Evolutionary conservation across 108 stramenopile genomes (phyloP).

Genomic region (Cyclotella cryptica): DNA sequence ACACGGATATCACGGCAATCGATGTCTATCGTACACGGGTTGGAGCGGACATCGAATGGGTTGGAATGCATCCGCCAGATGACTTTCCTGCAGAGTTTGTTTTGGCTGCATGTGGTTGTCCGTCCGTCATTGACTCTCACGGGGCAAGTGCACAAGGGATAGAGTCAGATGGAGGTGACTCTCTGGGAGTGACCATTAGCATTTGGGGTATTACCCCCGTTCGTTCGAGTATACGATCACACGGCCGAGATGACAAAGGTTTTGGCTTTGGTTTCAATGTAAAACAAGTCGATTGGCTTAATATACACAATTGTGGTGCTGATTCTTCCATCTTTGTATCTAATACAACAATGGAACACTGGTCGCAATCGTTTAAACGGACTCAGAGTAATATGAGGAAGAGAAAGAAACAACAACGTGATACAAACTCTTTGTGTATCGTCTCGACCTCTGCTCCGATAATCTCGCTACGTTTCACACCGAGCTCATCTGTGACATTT

Average conservation of each 20-base stretch:
- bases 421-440: conserved; percentile 3
- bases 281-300: conserved; percentile 29
- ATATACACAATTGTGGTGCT: conserved; percentile 51
- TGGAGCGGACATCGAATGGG: conserved; percentile 47
- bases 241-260: not conserved
- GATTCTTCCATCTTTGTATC: conserved; percentile 62
- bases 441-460: conserved; percentile 26
- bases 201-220: conserved; percentile 46
- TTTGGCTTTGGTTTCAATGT: conserved; percentile 18
- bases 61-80: conserved; percentile 46
- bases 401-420: conserved; percentile 5
- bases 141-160: not conserved
- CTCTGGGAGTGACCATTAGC: conserved; percentile 13
- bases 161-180: not conserved
- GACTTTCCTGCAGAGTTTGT: conserved; percentile 65
- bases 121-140: conserved; percentile 24
- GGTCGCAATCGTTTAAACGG: conserved; percentile 12
- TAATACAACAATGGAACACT: conserved; percentile 26
- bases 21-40: conserved; percentile 65
- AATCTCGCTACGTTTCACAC: conserved; percentile 45
- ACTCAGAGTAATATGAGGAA: not conserved
- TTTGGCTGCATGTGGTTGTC: conserved; percentile 67
- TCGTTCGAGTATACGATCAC: not conserved
- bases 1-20: conserved; percentile 64
- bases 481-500: conserved; percentile 4